phyloP scores from a whole-genome alignment of 1,284 basidiomycete species.

The Peniophora sp. region DNA sequence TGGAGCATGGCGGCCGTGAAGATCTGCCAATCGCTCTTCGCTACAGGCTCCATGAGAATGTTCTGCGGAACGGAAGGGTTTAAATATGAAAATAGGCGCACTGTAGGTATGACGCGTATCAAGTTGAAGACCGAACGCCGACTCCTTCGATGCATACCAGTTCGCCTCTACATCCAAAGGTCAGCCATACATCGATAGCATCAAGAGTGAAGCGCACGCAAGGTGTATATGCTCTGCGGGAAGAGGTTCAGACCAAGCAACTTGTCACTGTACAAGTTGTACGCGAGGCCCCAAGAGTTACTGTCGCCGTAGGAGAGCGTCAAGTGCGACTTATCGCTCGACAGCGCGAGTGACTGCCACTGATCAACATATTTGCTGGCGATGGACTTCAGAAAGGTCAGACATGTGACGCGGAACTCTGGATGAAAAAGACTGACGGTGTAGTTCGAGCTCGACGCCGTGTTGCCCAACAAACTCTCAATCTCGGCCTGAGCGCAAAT shows the following conservation, averaged over 20 bases:
- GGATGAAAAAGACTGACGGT: constrained; percentile 43
- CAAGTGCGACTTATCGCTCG: constrained; percentile 42
- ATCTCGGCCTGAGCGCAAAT: constrained; percentile 50
- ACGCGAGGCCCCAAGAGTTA: constrained; percentile 52
- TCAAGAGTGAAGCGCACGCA: constrained; percentile 35
- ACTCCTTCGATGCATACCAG: constrained; percentile 52
- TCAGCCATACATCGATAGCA: neutral
- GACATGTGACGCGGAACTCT: neutral
- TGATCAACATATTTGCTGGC: constrained; percentile 45
- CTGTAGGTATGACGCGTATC: constrained; percentile 64
- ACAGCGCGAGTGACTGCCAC: constrained; percentile 44
- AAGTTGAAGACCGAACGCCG: constrained; percentile 50
- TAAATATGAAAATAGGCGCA: neutral
- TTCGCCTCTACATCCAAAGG: constrained; percentile 37
- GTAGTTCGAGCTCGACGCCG: constrained; percentile 42
- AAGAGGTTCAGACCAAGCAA: constrained; percentile 55
- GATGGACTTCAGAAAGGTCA: constrained; percentile 35
- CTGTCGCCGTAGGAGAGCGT: constrained; percentile 30
- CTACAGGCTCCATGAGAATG: neutral
- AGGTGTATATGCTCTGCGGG: constrained; percentile 50
- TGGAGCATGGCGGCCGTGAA: constrained; percentile 54
- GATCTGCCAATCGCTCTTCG: constrained; percentile 63
- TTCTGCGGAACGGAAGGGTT: neutral
- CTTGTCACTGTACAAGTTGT: constrained; percentile 63
- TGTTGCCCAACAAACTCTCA: neutral